Evolutionary conservation across 2,329 filamentous ascomycete genomes (phyloP), one percentile per base, ranked within the genome.

Genomic region (Colletotrichum endophyticum): DNA sequence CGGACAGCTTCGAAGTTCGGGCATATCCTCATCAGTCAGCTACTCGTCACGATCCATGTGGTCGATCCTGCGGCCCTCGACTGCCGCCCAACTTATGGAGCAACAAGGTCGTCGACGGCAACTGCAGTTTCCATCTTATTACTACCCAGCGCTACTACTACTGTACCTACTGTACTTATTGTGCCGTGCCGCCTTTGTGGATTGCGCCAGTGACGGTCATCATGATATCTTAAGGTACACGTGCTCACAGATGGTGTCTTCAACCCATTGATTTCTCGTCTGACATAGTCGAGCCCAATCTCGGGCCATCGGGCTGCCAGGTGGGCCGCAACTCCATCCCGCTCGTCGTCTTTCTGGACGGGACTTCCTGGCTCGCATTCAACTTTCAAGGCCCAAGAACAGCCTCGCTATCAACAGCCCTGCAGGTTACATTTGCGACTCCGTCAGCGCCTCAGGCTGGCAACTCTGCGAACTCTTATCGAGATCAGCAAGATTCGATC

Each of bases 1-100:
- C 34, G 34, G 62, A 53, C 63, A 70, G 72, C 73, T 34, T 64
- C 19, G 12, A 34, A 25, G 30, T 25, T 25, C 39, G 56, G 39
- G 25, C 57, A 64, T 56, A n/a, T 32, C 9, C 8, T 11, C 57
- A n/a, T 30, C n/a, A 32, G 28, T 32, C 28, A 28, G 22, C 72
- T 59, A 27, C 59, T 66, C 30, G 28, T 75, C 68, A 67, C 53
- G 32, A 76, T 74, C 71, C 71, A 76, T 76, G 74, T 49, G n/a
- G 74, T 53, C 74, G 74, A 76, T 75, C 71, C 64, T 75, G 19
- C 66, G 34, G 56, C n/a, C 22, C 70, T 71, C 57, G 68, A 61
- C 28, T 61, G 27, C 66, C 16, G 44, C 34, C 15, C 62, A 66
- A 19, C 9, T 30, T 30, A 25, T 30, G 19, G 59, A 62, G 9